Evolutionary conservation across 2,329 filamentous ascomycete genomes (phyloP).

Genomic region (Neonectria neomacrospora): DNA sequence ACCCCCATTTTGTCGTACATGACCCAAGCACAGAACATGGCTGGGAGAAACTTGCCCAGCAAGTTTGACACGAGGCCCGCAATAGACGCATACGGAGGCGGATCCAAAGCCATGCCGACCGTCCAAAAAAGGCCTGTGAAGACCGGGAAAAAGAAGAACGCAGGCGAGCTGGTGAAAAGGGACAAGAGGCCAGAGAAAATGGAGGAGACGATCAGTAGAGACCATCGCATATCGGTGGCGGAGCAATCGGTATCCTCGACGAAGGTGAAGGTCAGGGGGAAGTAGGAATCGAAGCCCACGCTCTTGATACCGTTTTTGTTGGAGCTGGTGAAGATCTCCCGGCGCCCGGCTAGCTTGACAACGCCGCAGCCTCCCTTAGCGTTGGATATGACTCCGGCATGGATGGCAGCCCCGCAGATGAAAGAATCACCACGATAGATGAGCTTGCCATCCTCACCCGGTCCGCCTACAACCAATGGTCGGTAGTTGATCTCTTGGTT

Average conservation of each 20-base stretch:
- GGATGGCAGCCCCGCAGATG: slow-evolving; percentile 86
- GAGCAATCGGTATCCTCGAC: slow-evolving; percentile 71
- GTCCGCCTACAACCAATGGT: slow-evolving; percentile 76
- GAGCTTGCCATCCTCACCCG: slow-evolving; percentile 57
- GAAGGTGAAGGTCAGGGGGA: slow-evolving; percentile 88
- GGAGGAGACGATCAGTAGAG: slow-evolving; percentile 82
- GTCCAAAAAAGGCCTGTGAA: slow-evolving; percentile 90
- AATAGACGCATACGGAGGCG: slow-evolving; percentile 75
- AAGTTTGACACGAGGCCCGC: slow-evolving; percentile 80
- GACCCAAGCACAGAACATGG: slow-evolving; percentile 87
- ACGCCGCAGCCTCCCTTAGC: slow-evolving; percentile 83
- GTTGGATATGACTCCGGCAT: slow-evolving; percentile 81
- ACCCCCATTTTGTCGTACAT: slow-evolving; percentile 87
- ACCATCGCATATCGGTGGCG: slow-evolving; percentile 84
- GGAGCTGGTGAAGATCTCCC: slow-evolving; percentile 70
- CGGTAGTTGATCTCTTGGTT: slow-evolving; percentile 72
- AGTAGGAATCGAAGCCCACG: slow-evolving; percentile 84
- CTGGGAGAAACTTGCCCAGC: slow-evolving; percentile 84
- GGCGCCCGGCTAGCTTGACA: slow-evolving; percentile 76
- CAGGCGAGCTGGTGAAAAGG: slow-evolving; percentile 81
- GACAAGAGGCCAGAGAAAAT: slow-evolving; percentile 82
- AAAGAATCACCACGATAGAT: slow-evolving; percentile 91
- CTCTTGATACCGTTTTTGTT: slow-evolving; percentile 80
- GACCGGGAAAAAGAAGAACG: slow-evolving; percentile 84
- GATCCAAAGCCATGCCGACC: slow-evolving; percentile 89